These are phyloP conservation scores for Neohortaea acidophila DNA, from an alignment of 495 filamentous ascomycete species.

Conservation along the genomic window DNA sequence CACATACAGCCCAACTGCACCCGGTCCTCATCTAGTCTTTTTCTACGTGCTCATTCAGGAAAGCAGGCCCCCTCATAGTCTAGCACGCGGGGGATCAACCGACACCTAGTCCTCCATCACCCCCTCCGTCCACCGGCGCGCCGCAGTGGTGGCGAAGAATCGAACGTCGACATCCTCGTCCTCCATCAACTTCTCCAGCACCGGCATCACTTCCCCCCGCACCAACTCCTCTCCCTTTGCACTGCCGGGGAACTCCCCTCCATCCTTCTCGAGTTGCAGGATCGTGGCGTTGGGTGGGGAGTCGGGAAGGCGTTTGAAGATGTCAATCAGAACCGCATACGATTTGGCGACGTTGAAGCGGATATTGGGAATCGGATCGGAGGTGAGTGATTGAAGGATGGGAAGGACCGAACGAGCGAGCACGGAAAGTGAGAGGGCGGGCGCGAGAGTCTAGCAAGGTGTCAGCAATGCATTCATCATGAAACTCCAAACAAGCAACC, in stretches of 20 bases:
- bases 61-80: too few relatives aligned
- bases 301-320: constrained; percentile 74
- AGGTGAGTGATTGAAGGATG: constrained; percentile 83
- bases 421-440: constrained; percentile 78
- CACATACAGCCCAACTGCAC: too few relatives aligned
- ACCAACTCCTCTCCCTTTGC: constrained; percentile 67
- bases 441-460: constrained; percentile 62
- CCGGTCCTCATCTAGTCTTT: too few relatives aligned
- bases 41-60: too few relatives aligned
- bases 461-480: constrained; percentile 13
- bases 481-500: not conserved
- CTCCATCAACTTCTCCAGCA: constrained; percentile 82
- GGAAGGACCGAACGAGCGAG: constrained; percentile 87
- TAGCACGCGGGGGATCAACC: too few relatives aligned
- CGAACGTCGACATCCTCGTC: constrained; percentile 97
- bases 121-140: constrained; percentile 23
- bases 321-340: constrained; percentile 74
- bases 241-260: constrained; percentile 37
- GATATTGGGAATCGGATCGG: constrained; percentile 94
- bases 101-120: constrained; percentile 14
- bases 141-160: constrained; percentile 73
- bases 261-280: constrained; percentile 64
- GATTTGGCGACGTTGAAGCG: constrained; percentile 99
- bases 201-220: constrained; percentile 72
- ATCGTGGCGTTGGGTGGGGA: constrained; percentile 53